phyloP scores from a whole-genome alignment of 306 rosid genomes.

The Prunus mongolica region DNA sequence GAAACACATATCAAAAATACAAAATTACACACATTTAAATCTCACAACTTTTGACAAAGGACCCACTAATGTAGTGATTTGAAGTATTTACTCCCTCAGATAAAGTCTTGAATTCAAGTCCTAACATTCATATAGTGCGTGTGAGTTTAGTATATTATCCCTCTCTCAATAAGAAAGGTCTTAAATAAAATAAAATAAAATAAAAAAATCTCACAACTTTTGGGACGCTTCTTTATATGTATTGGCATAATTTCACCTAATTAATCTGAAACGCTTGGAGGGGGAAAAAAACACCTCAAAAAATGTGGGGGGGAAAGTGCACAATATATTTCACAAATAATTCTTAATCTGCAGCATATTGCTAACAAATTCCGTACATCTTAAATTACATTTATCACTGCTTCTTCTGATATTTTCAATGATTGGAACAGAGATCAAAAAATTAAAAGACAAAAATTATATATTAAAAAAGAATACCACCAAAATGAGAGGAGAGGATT shows the following conservation, averaged over 20 bases:
- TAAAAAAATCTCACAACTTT: too few relatives aligned
- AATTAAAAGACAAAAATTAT: slow-evolving; percentile 26
- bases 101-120: rapidly evolving
- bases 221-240: too few relatives aligned
- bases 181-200: too few relatives aligned
- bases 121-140: too few relatives aligned
- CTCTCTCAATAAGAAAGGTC: too few relatives aligned
- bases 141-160: too few relatives aligned
- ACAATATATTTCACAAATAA: slow-evolving; percentile 52
- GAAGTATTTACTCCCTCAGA: rapidly evolving
- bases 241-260: not conserved
- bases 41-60: too few relatives aligned
- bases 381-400: slow-evolving; percentile 54
- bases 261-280: not conserved
- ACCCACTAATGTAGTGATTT: too few relatives aligned
- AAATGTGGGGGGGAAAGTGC: slow-evolving; percentile 7
- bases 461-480: slow-evolving; percentile 49
- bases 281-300: not conserved
- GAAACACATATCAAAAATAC: too few relatives aligned
- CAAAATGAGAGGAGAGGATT: slow-evolving; percentile 40
- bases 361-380: slow-evolving; percentile 58
- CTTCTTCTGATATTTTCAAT: slow-evolving; percentile 43
- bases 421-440: slow-evolving; percentile 40
- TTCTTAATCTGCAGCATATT: slow-evolving; percentile 50
- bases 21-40: too few relatives aligned